phyloP scores from a whole-genome alignment of 140 eudicot species.

The Anethum foeniculum region DNA sequence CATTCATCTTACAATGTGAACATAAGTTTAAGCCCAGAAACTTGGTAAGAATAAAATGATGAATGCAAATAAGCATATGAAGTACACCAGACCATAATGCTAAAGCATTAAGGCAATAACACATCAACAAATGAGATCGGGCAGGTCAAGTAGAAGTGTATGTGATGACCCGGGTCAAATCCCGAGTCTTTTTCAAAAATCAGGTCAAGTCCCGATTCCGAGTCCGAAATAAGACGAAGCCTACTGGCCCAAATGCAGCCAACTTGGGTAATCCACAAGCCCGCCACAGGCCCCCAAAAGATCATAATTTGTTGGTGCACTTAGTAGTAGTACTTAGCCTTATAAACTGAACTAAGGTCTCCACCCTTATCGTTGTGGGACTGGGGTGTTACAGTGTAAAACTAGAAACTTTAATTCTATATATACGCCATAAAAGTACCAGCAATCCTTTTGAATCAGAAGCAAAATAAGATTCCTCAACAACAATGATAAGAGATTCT shows the following conservation, averaged over 20 bases:
- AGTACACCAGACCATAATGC: slow-evolving; percentile 4
- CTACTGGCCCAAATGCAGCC: too few species aligned
- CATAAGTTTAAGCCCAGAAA: slow-evolving; percentile 1
- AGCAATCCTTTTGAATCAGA: neutral
- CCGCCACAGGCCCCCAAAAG: too few species aligned
- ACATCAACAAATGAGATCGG: neutral
- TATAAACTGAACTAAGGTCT: too few species aligned
- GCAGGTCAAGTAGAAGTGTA: neutral
- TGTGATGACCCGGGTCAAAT: too few species aligned
- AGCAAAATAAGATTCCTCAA: neutral
- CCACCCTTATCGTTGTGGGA: too few species aligned
- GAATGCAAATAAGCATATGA: neutral
- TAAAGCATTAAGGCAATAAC: neutral
- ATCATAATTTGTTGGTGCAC: too few species aligned
- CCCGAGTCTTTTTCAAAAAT: too few species aligned
- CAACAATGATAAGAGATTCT: neutral
- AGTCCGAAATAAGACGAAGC: too few species aligned
- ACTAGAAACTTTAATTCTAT: neutral
- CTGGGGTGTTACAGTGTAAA: neutral
- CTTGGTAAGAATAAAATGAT: neutral
- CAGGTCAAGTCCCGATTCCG: too few species aligned
- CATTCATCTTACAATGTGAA: slow-evolving; percentile 17
- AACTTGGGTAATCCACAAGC: too few species aligned
- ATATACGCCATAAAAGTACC: neutral
- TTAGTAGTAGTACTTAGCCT: too few species aligned